These are phyloP conservation scores for Sesbania bispinosa DNA, from an alignment of 306 rosid genomes.

Conservation along the genomic window DNA sequence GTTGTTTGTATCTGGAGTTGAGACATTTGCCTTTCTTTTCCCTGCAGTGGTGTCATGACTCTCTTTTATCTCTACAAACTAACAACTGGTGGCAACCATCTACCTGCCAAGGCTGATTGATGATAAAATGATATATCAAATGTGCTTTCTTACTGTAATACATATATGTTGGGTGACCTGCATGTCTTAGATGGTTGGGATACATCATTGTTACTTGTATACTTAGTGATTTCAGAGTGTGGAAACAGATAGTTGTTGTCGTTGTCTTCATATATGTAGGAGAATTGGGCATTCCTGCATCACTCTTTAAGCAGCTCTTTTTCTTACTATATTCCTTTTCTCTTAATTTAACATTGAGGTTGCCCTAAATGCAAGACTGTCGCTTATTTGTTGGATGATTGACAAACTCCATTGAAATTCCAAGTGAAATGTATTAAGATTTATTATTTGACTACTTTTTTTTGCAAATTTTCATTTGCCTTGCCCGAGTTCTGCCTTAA, in stretches of 20 bases:
- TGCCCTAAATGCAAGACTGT: neutral
- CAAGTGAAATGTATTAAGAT: neutral
- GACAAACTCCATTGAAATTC: neutral
- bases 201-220: slow-evolving; percentile 2
- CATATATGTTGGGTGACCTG: neutral
- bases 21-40: slow-evolving; percentile 12
- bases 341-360: neutral
- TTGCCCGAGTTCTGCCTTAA: neutral
- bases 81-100: slow-evolving; percentile 81
- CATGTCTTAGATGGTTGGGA: neutral
- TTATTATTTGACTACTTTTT: neutral
- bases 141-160: neutral
- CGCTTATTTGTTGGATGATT: slow-evolving; percentile 17
- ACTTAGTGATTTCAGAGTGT: slow-evolving; percentile 7
- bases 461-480: neutral
- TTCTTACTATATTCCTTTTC: neutral
- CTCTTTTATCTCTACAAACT: slow-evolving; percentile 73
- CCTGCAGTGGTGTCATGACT: slow-evolving; percentile 74
- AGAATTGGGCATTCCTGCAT: neutral
- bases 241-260: slow-evolving; percentile 6
- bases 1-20: slow-evolving; percentile 16
- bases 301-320: neutral
- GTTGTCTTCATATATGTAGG: slow-evolving; percentile 5
- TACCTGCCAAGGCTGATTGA: slow-evolving; percentile 65
- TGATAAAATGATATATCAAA: neutral